A percentile compares a stretch with the other conserved stretches of the same genome.
Evolutionary conservation across 108 stramenopile genomes (phyloP).

Genomic region (Stephanodiscus triporus): DNA sequence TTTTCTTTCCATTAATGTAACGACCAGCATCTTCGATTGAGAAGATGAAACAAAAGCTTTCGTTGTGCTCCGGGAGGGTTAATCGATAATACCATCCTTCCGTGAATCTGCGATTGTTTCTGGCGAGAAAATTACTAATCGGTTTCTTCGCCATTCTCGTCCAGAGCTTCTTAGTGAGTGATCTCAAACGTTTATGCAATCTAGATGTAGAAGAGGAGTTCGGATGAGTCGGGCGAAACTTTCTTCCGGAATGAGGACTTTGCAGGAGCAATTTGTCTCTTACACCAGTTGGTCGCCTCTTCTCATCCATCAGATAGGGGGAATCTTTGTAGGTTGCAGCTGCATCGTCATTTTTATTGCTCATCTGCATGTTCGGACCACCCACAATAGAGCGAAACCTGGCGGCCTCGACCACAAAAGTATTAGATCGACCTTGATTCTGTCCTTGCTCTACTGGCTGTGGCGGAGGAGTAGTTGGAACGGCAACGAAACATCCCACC

Average conservation of each 20-base stretch:
- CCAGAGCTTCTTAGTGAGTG: not conserved
- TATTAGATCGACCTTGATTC: not conserved
- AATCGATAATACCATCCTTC: slow-evolving; percentile 93
- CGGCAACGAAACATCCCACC: not conserved
- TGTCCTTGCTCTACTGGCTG: not conserved
- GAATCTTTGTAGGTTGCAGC: not conserved
- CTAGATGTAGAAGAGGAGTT: slow-evolving; percentile 5
- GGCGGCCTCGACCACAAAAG: not conserved
- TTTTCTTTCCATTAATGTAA: slow-evolving; percentile 29
- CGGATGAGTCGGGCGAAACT: slow-evolving; percentile 81
- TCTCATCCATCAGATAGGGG: slow-evolving; percentile 34
- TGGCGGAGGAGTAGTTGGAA: not conserved
- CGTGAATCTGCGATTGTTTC: slow-evolving; percentile 66
- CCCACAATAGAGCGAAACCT: no score
- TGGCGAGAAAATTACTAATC: slow-evolving; percentile 25
- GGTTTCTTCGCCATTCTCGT: not conserved
- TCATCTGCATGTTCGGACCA: not conserved
- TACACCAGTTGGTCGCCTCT: slow-evolving; percentile 24
- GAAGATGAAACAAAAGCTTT: slow-evolving; percentile 83
- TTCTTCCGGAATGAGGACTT: slow-evolving; percentile 82
- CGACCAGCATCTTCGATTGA: slow-evolving; percentile 82
- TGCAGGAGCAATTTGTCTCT: slow-evolving; percentile 31
- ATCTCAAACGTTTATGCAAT: not conserved
- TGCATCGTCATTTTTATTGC: not conserved
- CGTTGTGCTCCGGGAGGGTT: slow-evolving; percentile 66